phyloP scores from a whole-genome alignment of 352 stramenopile species.

The Phytopythium ostracodes region DNA sequence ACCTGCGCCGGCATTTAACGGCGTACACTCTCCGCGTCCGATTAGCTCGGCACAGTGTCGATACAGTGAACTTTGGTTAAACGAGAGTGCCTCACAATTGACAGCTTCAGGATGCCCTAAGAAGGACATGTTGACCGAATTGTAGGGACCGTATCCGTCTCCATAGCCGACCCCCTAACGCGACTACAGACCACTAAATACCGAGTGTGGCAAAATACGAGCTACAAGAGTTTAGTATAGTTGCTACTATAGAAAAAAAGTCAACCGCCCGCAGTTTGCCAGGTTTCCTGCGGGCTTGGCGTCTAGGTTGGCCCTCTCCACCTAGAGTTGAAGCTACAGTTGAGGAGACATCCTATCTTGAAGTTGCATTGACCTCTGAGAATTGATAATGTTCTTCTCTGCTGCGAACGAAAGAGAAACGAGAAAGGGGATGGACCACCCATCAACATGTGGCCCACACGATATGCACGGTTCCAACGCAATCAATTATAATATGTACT shows the following conservation, averaged over 20 bases:
- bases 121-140: no score
- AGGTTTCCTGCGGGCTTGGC: no score
- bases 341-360: neutral
- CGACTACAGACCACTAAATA: no score
- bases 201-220: no score
- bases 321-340: neutral
- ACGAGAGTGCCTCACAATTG: neutral
- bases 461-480: neutral
- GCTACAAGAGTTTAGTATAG: no score
- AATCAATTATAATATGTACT: neutral
- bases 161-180: no score
- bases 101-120: no score
- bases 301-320: neutral
- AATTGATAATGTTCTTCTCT: slow-evolving; percentile 9
- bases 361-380: slow-evolving; percentile 8
- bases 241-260: neutral
- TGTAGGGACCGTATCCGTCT: no score
- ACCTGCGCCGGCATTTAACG: slow-evolving; percentile 1
- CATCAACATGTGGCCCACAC: neutral
- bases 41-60: neutral
- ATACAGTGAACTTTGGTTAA: neutral
- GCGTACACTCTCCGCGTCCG: neutral
- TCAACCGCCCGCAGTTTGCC: neutral
- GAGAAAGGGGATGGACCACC: neutral
- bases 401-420: neutral